Evolutionary conservation across 75 land plant genomes (phyloP), one percentile per base, ranked within the genome.

Genomic region (Pseudotsuga menziesii): DNA sequence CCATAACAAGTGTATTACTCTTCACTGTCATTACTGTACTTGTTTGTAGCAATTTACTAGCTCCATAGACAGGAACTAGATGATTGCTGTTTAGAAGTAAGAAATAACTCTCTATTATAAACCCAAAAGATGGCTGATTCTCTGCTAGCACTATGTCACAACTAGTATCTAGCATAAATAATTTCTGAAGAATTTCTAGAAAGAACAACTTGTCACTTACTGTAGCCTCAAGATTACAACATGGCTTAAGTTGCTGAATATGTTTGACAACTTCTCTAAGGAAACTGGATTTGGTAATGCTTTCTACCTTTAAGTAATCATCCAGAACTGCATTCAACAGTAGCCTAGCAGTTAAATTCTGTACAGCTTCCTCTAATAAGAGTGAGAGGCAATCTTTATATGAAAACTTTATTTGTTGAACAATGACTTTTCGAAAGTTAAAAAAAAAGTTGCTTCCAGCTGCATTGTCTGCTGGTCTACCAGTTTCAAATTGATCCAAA

Each of bases 391-490:
- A 78, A 22, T 76, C 78, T 52, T 75, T 74, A 58, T 82, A 85
- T 73, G 64, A 83, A 64, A 85, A 85, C 61, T 86, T 86, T 4
- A 83, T 72, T 80, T 84, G 87, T 23, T 80, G 82, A 69, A 86
- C 66, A 48, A 86, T 69, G 22, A 80, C 57, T 26, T 62, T 84
- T 48, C 86, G 78, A 57, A 83, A 86, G 71, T 77, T 80, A 57
- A 83, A 57, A 79, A 80, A 86, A 75, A 83, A 86, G 22, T 73
- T 25, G 63, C 78, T 85, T 66, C 88, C 88, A 41, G 70, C 61
- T 8, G 79, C 0, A 26, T 3, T 79, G 12, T 75, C 41, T 32
- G 55, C 77, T 13, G 29, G 48, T 17, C 57, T 72, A 23, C 32
- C 56, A 52, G 56, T 55, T 22, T 20, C 58, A 5, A 74, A 56